phyloP scores from a whole-genome alignment of 2,329 filamentous ascomycete genomes.

The Pyricularia pennisetigena region DNA sequence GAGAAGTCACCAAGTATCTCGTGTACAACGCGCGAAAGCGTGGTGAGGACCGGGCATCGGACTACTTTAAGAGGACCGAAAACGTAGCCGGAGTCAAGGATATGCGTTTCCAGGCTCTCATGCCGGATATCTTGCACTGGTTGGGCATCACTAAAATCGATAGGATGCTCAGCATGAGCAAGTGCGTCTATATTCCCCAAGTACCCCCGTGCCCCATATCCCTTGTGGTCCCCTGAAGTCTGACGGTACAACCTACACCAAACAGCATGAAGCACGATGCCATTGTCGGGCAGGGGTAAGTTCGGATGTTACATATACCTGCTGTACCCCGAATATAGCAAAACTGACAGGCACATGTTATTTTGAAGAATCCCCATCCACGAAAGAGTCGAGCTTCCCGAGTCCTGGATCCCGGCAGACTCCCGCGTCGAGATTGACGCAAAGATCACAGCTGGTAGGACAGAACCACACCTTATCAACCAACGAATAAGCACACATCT shows the following conservation, averaged over 20 bases:
- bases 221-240: slow-evolving; percentile 8
- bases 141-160: slow-evolving; percentile 98
- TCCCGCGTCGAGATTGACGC: slow-evolving; percentile 98
- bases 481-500: neutral
- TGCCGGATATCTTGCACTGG: slow-evolving; percentile 98
- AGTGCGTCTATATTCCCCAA: slow-evolving; percentile 41
- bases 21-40: slow-evolving; percentile 76
- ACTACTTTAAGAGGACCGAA: slow-evolving; percentile 96
- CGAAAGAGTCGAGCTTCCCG: slow-evolving; percentile 84
- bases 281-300: slow-evolving; percentile 70
- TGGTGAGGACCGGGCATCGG: slow-evolving; percentile 69
- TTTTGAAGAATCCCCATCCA: slow-evolving; percentile 63
- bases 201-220: neutral
- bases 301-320: slow-evolving; percentile 9
- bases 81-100: slow-evolving; percentile 95
- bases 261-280: slow-evolving; percentile 81
- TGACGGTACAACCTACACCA: slow-evolving; percentile 9
- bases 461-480: neutral
- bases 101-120: slow-evolving; percentile 96
- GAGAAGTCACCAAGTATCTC: slow-evolving; percentile 90
- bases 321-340: neutral
- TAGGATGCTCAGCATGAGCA: slow-evolving; percentile 97
- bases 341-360: neutral
- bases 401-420: slow-evolving; percentile 88
- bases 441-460: slow-evolving; percentile 86